Evolutionary conservation across 352 stramenopile genomes (phyloP).

Genomic region (Elongisporangium anandrum): DNA sequence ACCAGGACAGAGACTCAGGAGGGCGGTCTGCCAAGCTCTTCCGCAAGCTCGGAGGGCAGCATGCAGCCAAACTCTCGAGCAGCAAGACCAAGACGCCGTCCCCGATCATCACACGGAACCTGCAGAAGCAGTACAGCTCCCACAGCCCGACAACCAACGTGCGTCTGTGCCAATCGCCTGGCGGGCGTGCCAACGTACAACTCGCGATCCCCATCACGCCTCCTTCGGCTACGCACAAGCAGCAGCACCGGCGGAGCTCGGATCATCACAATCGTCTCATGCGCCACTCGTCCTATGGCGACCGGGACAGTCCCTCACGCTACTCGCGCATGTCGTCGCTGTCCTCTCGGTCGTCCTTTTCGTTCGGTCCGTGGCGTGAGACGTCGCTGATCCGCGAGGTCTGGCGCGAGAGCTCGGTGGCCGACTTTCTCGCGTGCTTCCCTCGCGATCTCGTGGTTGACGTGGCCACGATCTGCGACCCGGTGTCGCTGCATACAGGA

Average conservation of each 20-base stretch:
- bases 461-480: conserved; percentile 33
- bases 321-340: neutral
- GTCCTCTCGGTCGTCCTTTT: conserved; percentile 5
- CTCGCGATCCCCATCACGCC: conserved; percentile 36
- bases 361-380: conserved; percentile 9
- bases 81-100: conserved; percentile 13
- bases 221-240: conserved; percentile 5
- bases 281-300: conserved; percentile 7
- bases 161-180: conserved; percentile 30
- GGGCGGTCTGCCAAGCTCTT: neutral
- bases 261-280: conserved; percentile 14
- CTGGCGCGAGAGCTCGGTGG: conserved; percentile 26
- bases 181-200: conserved; percentile 26
- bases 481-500: conserved; percentile 17
- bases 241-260: conserved; percentile 1
- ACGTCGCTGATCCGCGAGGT: conserved; percentile 6
- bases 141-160: conserved; percentile 2
- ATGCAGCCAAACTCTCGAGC: neutral
- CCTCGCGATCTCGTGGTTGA: conserved; percentile 42
- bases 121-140: neutral
- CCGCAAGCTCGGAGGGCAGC: neutral
- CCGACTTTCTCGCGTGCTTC: conserved; percentile 25
- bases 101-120: conserved; percentile 12
- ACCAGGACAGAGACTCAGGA: conserved; percentile 2
- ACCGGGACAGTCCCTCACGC: conserved; percentile 9